phyloP scores from a whole-genome alignment of 768 basidiomycete species.

The Boletus barrowsii region DNA sequence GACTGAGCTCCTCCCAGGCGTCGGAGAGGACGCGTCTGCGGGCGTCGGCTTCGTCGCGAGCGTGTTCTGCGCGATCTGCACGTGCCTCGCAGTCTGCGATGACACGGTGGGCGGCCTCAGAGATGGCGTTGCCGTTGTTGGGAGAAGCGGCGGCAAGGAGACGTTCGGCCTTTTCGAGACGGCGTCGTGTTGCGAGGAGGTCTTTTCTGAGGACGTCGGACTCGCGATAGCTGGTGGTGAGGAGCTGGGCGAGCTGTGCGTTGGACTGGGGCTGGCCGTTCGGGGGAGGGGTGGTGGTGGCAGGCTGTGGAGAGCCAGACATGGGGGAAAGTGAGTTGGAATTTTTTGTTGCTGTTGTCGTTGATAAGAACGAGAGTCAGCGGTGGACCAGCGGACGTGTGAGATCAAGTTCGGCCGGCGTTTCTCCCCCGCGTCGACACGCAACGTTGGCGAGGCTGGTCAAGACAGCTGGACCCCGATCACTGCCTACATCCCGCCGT shows the following conservation, averaged over 20 bases:
- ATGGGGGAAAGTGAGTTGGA: background rate
- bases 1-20: conserved; percentile 49
- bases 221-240: conserved; percentile 52
- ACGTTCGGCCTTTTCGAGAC: conserved; percentile 56
- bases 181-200: conserved; percentile 37
- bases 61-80: conserved; percentile 46
- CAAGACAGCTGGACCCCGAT: conserved; percentile 14
- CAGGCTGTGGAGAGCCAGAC: conserved; percentile 19
- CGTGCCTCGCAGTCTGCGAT: conserved; percentile 50
- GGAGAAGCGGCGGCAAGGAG: conserved; percentile 28
- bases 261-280: conserved; percentile 32
- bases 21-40: conserved; percentile 44
- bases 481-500: conserved; percentile 20
- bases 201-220: conserved; percentile 50
- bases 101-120: conserved; percentile 36
- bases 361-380: conserved; percentile 19
- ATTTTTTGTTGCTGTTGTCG: background rate
- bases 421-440: conserved; percentile 23
- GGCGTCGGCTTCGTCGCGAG: conserved; percentile 54
- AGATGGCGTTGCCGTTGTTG: conserved; percentile 15
- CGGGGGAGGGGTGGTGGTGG: conserved; percentile 14
- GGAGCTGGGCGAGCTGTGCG: conserved; percentile 55
- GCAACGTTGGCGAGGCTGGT: conserved; percentile 30
- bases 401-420: conserved; percentile 23
- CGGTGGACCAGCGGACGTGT: conserved; percentile 19